phyloP scores from a whole-genome alignment of 768 basidiomycete species.

The Amanita muscaria region DNA sequence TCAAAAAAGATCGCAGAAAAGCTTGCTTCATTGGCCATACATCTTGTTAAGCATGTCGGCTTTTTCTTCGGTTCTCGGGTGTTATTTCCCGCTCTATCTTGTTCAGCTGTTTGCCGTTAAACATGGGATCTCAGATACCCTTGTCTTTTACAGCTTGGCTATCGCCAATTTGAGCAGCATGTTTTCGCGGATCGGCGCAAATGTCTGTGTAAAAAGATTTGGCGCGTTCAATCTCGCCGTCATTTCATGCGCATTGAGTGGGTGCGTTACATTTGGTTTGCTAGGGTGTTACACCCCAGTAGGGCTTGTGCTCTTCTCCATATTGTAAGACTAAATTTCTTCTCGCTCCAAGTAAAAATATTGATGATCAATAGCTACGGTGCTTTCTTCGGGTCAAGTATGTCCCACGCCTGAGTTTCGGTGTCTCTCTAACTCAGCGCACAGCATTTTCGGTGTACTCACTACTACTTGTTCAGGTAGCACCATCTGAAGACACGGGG shows the following conservation, averaged over 20 bases:
- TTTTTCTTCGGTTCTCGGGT: constrained; percentile 3
- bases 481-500: too few relatives aligned
- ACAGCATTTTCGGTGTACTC: too few relatives aligned
- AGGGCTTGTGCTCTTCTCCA: constrained; percentile 5
- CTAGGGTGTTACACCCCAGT: constrained; percentile 2
- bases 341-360: not conserved
- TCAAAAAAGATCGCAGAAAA: not conserved
- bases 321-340: constrained; percentile 6
- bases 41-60: not conserved
- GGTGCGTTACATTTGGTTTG: constrained; percentile 3
- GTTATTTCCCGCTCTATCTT: constrained; percentile 8
- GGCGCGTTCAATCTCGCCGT: constrained; percentile 7
- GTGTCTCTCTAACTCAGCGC: too few relatives aligned
- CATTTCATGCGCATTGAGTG: not conserved
- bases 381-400: constrained; percentile 8
- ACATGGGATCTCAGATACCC: constrained; percentile 5
- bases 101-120: constrained; percentile 8
- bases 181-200: constrained; percentile 2
- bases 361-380: constrained; percentile 4
- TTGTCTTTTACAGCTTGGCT: constrained; percentile 5
- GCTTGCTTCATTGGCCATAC: constrained; percentile 9
- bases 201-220: constrained; percentile 1
- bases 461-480: too few relatives aligned
- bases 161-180: constrained; percentile 3
- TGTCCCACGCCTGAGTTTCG: too few relatives aligned